Conservation (phyloP, 2,329 filamentous ascomycete genomes). For the Sporothrix protearum region DNA sequence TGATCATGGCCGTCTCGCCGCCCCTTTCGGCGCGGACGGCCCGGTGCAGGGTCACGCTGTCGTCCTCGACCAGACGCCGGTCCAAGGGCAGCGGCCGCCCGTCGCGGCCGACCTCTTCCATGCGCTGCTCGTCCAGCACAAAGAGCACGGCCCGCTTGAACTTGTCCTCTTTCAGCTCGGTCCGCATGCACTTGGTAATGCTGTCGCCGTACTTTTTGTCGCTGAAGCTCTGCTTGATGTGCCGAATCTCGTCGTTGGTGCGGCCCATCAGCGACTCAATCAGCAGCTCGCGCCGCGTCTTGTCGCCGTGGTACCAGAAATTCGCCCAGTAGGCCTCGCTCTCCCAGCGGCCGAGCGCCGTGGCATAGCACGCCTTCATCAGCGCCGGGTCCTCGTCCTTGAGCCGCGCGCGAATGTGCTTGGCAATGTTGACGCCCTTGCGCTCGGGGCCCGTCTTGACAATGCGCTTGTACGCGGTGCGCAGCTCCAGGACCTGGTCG, state of each 20-base stretch:
- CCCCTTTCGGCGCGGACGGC: constrained; percentile 71
- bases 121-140: constrained; percentile 75
- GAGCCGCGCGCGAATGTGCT: constrained; percentile 73
- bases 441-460: constrained; percentile 72
- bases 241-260: constrained; percentile 77
- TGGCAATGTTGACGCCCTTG: constrained; percentile 78
- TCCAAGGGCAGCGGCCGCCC: constrained; percentile 59
- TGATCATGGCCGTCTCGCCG: constrained; percentile 83
- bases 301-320: constrained; percentile 91
- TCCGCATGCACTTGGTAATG: constrained; percentile 79
- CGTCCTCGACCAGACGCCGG: constrained; percentile 59
- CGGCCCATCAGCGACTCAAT: constrained; percentile 92
- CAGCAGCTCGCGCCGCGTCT: constrained; percentile 77
- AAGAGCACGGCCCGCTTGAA: constrained; percentile 85
- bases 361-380: constrained; percentile 88
- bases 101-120: constrained; percentile 71
- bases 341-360: constrained; percentile 85
- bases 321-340: constrained; percentile 97
- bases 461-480: constrained; percentile 84
- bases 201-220: constrained; percentile 89
- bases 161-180: constrained; percentile 91
- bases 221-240: constrained; percentile 82
- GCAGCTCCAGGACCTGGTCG: constrained; percentile 81
- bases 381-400: constrained; percentile 72
- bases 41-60: constrained; percentile 67